These are phyloP conservation scores for Aspergillus funiculosus DNA, from an alignment of 495 filamentous ascomycete genomes.

Conservation along the genomic window DNA sequence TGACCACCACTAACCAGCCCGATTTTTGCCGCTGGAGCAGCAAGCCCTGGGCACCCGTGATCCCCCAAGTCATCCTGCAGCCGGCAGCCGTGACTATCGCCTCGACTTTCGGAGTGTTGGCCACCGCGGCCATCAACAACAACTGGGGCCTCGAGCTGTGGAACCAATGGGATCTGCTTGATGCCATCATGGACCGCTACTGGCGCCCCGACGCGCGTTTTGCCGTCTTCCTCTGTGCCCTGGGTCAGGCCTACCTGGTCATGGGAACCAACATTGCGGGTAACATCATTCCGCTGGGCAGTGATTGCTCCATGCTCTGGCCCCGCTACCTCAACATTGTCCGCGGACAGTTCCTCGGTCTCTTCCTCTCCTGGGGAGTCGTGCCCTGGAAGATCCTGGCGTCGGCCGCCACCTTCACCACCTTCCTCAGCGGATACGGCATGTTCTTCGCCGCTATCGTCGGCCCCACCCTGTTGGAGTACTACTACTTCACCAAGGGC, in stretches of 20 bases:
- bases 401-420: slow-evolving; percentile 40
- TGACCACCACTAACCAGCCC: slow-evolving; percentile 23
- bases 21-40: slow-evolving; percentile 29
- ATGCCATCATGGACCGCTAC: slow-evolving; percentile 16
- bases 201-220: slow-evolving; percentile 36
- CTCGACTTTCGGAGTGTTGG: slow-evolving; percentile 7
- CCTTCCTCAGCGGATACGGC: slow-evolving; percentile 43
- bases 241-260: slow-evolving; percentile 23
- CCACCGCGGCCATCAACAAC: not conserved
- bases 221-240: slow-evolving; percentile 37
- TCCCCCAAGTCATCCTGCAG: too few relatives aligned
- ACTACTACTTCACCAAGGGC: too few relatives aligned
- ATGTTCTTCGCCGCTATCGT: too few relatives aligned
- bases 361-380: slow-evolving; percentile 41
- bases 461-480: too few relatives aligned
- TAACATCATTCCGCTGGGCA: slow-evolving; percentile 50
- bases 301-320: slow-evolving; percentile 47
- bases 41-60: too few relatives aligned
- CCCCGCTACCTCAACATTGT: slow-evolving; percentile 53
- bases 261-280: slow-evolving; percentile 47
- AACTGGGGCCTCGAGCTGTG: slow-evolving; percentile 26
- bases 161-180: slow-evolving; percentile 23
- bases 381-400: slow-evolving; percentile 36
- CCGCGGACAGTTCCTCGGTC: slow-evolving; percentile 47
- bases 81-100: slow-evolving; percentile 14